Conservation (phyloP, 805 yeast species). For the Saturnispora kantuleensis region DNA sequence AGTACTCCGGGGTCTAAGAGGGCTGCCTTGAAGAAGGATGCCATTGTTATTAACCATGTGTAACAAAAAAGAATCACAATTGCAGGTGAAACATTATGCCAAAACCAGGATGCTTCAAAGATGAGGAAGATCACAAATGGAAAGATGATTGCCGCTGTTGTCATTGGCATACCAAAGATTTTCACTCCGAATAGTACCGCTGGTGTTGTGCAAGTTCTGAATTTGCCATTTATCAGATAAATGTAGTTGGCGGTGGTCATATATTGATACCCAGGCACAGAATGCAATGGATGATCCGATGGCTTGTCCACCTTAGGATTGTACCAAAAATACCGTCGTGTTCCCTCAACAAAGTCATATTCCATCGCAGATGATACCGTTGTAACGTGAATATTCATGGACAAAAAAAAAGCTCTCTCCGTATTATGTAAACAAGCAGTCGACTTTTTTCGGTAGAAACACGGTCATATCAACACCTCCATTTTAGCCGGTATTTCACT, state of each 20-base stretch:
- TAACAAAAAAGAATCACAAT: constrained; percentile 49
- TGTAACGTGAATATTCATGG: neutral
- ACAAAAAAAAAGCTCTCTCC: too few relatives aligned
- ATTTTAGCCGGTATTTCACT: too few relatives aligned
- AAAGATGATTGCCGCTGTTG: constrained; percentile 7
- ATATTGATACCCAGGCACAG: constrained; percentile 32
- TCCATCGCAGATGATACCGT: neutral
- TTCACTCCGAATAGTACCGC: constrained; percentile 1
- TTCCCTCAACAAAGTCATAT: neutral
- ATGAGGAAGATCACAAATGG: constrained; percentile 46
- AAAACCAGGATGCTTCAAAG: constrained; percentile 42
- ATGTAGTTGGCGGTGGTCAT: constrained; percentile 29
- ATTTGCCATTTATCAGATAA: constrained; percentile 59
- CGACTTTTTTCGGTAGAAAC: too few relatives aligned
- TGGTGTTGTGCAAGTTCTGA: constrained; percentile 31
- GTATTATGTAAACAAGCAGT: too few relatives aligned
- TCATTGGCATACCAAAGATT: constrained; percentile 10
- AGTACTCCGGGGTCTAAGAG: constrained; percentile 61
- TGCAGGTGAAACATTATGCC: constrained; percentile 49
- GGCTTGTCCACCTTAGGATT: constrained; percentile 1
- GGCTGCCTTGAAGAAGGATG: constrained; percentile 43
- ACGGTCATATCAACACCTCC: too few relatives aligned
- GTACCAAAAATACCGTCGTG: constrained; percentile 4
- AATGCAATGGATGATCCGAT: constrained; percentile 19
- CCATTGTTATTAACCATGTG: constrained; percentile 40